These are phyloP conservation scores for Globisporangium emineosum DNA, from an alignment of 352 stramenopile species.

Conservation along the genomic window DNA sequence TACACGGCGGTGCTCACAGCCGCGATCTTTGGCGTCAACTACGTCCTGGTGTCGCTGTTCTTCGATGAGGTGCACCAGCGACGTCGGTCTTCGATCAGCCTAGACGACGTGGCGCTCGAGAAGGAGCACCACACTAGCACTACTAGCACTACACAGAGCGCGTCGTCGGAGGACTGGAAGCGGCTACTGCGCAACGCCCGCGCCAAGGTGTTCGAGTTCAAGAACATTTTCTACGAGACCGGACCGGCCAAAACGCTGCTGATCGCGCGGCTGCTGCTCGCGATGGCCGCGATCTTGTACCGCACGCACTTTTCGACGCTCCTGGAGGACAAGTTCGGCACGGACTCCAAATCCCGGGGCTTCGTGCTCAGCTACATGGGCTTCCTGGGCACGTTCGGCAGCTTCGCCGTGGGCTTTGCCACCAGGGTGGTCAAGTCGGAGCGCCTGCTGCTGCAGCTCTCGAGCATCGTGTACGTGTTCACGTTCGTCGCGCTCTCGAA, in stretches of 20 bases:
- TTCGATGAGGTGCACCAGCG: slow-evolving; percentile 30
- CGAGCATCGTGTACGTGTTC: slow-evolving; percentile 61
- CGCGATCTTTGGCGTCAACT: slow-evolving; percentile 66
- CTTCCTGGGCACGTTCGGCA: slow-evolving; percentile 59
- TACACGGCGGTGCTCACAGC: slow-evolving; percentile 76
- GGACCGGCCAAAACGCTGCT: slow-evolving; percentile 65
- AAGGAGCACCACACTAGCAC: slow-evolving; percentile 5
- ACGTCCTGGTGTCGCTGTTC: slow-evolving; percentile 55
- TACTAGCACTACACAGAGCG: not conserved
- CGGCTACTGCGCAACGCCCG: slow-evolving; percentile 42
- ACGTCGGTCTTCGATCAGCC: slow-evolving; percentile 6
- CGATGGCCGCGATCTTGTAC: slow-evolving; percentile 74
- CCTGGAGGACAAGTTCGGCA: slow-evolving; percentile 77
- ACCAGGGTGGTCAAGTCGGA: slow-evolving; percentile 47
- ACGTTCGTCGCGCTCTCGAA: slow-evolving; percentile 69
- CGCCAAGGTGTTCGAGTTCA: slow-evolving; percentile 61
- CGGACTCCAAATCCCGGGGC: slow-evolving; percentile 54
- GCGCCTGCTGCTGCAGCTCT: slow-evolving; percentile 58
- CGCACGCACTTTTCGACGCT: slow-evolving; percentile 76
- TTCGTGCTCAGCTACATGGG: slow-evolving; percentile 85
- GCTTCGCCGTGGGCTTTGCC: slow-evolving; percentile 55
- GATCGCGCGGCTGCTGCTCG: slow-evolving; percentile 63
- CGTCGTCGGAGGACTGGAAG: slow-evolving; percentile 25
- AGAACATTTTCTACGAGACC: slow-evolving; percentile 57
- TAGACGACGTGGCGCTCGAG: not conserved